phyloP scores from a whole-genome alignment of 2,329 filamentous ascomycete genomes.

The Pestalotiopsis sp. region DNA sequence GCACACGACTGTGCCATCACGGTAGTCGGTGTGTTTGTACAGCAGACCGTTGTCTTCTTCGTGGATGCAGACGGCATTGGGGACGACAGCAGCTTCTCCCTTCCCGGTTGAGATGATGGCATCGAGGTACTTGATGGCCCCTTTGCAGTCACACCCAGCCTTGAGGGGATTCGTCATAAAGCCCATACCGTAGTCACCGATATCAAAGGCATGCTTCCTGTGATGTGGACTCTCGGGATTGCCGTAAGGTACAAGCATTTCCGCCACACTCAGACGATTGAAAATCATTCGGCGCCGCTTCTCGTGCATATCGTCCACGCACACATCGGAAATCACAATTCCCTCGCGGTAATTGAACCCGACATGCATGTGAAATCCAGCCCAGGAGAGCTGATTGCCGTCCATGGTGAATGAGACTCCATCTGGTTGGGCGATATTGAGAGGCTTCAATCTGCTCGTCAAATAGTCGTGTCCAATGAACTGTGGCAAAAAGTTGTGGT shows the following conservation, averaged over 20 bases:
- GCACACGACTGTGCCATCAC: slow-evolving; percentile 62
- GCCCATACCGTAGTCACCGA: slow-evolving; percentile 66
- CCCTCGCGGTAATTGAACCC: slow-evolving; percentile 55
- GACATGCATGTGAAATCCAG: slow-evolving; percentile 56
- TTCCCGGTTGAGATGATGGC: slow-evolving; percentile 53
- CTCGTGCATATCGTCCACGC: slow-evolving; percentile 61
- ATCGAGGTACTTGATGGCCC: slow-evolving; percentile 69
- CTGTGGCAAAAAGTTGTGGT: slow-evolving; percentile 39
- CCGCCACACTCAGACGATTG: slow-evolving; percentile 72
- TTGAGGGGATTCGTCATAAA: slow-evolving; percentile 68
- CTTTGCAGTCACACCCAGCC: slow-evolving; percentile 70
- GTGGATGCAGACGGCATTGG: slow-evolving; percentile 68
- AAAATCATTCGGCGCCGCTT: slow-evolving; percentile 68
- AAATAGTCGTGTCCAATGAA: slow-evolving; percentile 39
- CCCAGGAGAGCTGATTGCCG: slow-evolving; percentile 49
- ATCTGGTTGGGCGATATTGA: slow-evolving; percentile 64
- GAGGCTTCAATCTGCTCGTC: slow-evolving; percentile 49
- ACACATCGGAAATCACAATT: slow-evolving; percentile 57
- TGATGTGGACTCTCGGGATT: slow-evolving; percentile 60
- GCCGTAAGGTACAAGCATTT: slow-evolving; percentile 76
- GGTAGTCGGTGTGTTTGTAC: slow-evolving; percentile 73
- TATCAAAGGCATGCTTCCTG: slow-evolving; percentile 64
- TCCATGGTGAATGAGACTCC: slow-evolving; percentile 59
- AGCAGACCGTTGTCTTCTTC: slow-evolving; percentile 72
- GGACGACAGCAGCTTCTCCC: slow-evolving; percentile 53